Base-by-base conservation (phyloP, 2,329 filamentous ascomycete species). In the Pezizomycotina sp. region DNA sequence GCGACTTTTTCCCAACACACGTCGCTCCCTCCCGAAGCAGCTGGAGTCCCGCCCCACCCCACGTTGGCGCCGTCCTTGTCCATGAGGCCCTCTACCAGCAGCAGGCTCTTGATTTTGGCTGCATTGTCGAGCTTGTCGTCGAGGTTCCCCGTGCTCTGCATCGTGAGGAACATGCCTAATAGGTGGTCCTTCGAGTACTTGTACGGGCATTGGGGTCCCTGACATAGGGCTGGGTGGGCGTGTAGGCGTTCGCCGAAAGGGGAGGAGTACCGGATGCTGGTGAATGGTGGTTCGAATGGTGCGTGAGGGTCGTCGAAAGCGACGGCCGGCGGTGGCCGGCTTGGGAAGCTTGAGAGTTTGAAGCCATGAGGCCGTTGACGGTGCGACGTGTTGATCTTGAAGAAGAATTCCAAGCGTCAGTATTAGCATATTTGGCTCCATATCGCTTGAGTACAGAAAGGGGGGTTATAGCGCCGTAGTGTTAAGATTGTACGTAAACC, bases 1-100 rank as follows among this genome's bases (percentile, higher is more conserved):
- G 15, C 79, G 82, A 42, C 66, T 40, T 68, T 60, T 53, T 92
- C 80, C 89, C 86, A 98, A 57, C 84, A 95, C 26, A 86, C 71
- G 45, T 89, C 82, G n/a, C 84, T 80, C 27, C 86, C 83, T 52
- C 78, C 71, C 40, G 74, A 74, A 45, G 68, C 72, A 54, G 82
- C 36, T 22, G 43, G 38, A 25, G 34, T 35, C 24, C 43, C 42
- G 12, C 36, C 36, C 45, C 46, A 43, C 9, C 47, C 46, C 23
- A 21, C 27, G 18, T 33, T 28, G 15, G 30, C 15, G 22, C 20
- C 30, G 13, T 37, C 43, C 23, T 36, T 40, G 26, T 36, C 34
- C 14, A 20, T 25, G 23, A 38, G 31, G n/a, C 47, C 42, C 15
- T 39, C 38, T 24, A 42, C 28, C 34, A 48, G 25, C 26, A 48